Conservation (phyloP, 257 asterid species). For the Cinchona pubescens region DNA sequence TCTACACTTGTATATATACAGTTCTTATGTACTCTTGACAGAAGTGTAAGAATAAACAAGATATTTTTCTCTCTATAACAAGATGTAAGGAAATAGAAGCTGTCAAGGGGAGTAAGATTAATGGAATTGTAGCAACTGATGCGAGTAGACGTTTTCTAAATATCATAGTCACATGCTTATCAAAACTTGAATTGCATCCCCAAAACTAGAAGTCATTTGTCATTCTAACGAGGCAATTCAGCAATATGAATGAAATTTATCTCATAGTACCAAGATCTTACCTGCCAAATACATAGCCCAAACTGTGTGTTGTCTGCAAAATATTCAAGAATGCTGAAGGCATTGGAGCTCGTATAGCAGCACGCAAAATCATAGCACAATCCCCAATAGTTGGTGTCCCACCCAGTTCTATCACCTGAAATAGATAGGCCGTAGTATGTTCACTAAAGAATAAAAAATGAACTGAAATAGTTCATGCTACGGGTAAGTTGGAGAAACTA, state of each 20-base stretch:
- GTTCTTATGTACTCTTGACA: no score
- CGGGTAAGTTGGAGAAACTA: not conserved
- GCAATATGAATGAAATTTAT: not conserved
- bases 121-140: not conserved
- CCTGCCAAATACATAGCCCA: conserved; percentile 88
- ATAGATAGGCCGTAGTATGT: conserved; percentile 11
- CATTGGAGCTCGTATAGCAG: conserved; percentile 94
- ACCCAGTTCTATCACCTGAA: conserved; percentile 92
- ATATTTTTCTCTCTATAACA: no score
- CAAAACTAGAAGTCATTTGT: no score
- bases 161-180: not conserved
- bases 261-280: conserved; percentile 15
- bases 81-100: not conserved
- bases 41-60: no score
- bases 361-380: conserved; percentile 90
- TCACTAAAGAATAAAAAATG: not conserved
- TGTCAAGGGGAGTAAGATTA: not conserved
- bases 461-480: not conserved
- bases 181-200: not conserved
- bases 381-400: conserved; percentile 95
- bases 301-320: conserved; percentile 83
- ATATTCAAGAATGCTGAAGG: conserved; percentile 90
- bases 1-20: no score
- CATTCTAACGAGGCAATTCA: not conserved
- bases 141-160: not conserved